Base-by-base conservation (phyloP, 345 rosid genomes). In the Acer yangbiense region DNA sequence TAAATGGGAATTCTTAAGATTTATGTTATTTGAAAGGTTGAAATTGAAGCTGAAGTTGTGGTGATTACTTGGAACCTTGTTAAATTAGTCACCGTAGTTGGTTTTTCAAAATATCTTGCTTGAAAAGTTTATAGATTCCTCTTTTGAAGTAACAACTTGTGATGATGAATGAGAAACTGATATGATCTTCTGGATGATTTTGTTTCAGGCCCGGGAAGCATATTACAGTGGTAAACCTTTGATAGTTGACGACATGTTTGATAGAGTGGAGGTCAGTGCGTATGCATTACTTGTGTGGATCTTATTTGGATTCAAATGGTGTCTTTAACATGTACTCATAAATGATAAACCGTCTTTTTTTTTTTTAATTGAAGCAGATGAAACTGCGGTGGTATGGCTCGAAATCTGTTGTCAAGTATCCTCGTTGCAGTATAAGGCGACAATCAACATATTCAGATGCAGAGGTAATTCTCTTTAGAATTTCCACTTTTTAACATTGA, bases 211-310 rank as follows among this genome's bases (percentile, higher is more conserved):
- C 3, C 84, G 88, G 75, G 92, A 93, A 85, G 91, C 99, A 11
- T 93, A 95, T 80, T 93, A 95, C 85, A 91, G 85, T 70, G 99
- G 97, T 4, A 79, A 87, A 76, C 99, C 98, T 75, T 78, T 95
- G 84, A 95, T 95, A 73, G 83, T 90, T 69, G 98, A 93, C 64
- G 98, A 92, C 87, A 95, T 95, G 98, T 95, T 95, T 87, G 98
- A 93, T 80, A 88, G 97, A 89, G 96, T 93, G 69, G 97, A 95
- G 99, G 99, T 95, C 82, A 83, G 57, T 46, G 57, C 21, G n/a
- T 50, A 3, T 17, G 41, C 29, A 21, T 9, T 71, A 29, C 16
- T n/a, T 4, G 43, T 4, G 43, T 43, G 55, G 2, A 70, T 14
- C 43, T 25, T 62, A 20, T 16, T 62, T 41, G 60, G 76, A 62